phyloP scores from a whole-genome alignment of 1,284 basidiomycete genomes.

The Vanrija sp. region DNA sequence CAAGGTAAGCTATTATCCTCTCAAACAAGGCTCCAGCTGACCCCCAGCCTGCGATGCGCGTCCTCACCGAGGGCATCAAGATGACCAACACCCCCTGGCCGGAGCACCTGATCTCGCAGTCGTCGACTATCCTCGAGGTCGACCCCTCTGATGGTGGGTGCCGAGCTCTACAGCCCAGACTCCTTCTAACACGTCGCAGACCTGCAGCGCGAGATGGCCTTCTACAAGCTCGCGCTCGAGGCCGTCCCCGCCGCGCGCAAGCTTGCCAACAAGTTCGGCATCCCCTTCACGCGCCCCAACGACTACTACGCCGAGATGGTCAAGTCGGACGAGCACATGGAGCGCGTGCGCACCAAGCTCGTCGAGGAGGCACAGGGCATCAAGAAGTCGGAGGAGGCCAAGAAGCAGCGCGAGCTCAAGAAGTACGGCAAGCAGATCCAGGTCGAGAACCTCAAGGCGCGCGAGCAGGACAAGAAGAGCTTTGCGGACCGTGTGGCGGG shows the following conservation, averaged over 20 bases:
- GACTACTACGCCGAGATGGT: constrained; percentile 99
- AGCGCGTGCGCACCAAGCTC: constrained; percentile 83
- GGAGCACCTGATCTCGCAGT: constrained; percentile 73
- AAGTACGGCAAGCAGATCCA: constrained; percentile 98
- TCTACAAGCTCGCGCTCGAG: constrained; percentile 94
- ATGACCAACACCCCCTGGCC: constrained; percentile 77
- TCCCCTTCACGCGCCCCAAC: constrained; percentile 85
- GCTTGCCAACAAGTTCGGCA: constrained; percentile 64
- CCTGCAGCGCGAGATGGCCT: constrained; percentile 87
- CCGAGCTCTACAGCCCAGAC: not conserved
- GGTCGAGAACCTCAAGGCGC: constrained; percentile 74
- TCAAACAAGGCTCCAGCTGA: not conserved
- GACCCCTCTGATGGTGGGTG: constrained; percentile 58
- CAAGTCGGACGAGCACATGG: constrained; percentile 97
- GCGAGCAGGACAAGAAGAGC: constrained; percentile 71
- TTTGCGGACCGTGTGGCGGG: constrained; percentile 77
- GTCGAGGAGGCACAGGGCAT: constrained; percentile 84
- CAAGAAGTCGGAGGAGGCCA: constrained; percentile 87
- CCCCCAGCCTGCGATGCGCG: constrained; percentile 67
- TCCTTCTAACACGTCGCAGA: constrained; percentile 51
- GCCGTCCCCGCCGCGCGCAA: constrained; percentile 69
- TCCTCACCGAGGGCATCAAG: constrained; percentile 73
- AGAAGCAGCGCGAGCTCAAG: constrained; percentile 89
- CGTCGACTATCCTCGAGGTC: constrained; percentile 68
- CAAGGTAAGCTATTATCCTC: constrained; percentile 55